Evolutionary conservation across 2,329 filamentous ascomycete genomes (phyloP).

Genomic region (Eutypa lata): DNA sequence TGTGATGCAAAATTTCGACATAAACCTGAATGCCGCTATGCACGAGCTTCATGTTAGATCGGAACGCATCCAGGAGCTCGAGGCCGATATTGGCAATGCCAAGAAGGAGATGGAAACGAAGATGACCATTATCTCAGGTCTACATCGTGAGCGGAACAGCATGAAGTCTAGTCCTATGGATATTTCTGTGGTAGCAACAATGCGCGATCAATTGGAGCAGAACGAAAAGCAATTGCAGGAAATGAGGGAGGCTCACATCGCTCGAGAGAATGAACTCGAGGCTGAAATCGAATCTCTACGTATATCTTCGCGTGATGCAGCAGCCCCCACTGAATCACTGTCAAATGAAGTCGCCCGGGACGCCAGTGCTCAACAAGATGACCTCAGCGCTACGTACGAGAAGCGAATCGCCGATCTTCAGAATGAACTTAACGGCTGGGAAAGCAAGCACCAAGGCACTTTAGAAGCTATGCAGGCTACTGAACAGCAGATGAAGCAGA

Average conservation of each 20-base stretch:
- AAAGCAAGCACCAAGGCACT: constrained; percentile 69
- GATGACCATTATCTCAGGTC: constrained; percentile 89
- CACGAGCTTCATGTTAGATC: constrained; percentile 84
- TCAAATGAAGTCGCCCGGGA: constrained; percentile 21
- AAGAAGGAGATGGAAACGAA: constrained; percentile 98
- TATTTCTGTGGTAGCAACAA: constrained; percentile 81
- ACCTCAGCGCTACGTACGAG: constrained; percentile 41
- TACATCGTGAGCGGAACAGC: constrained; percentile 90
- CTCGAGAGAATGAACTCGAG: constrained; percentile 71
- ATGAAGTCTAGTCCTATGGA: constrained; percentile 82
- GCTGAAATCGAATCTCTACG: constrained; percentile 69
- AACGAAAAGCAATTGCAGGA: constrained; percentile 77
- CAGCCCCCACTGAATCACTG: constrained; percentile 7
- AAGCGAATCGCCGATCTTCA: constrained; percentile 65
- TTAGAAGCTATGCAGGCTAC: constrained; percentile 69
- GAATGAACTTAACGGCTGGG: constrained; percentile 70
- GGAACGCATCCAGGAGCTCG: constrained; percentile 85
- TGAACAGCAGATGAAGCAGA: constrained; percentile 69
- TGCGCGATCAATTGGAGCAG: constrained; percentile 84
- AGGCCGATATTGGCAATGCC: constrained; percentile 75
- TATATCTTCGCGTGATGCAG: constrained; percentile 42
- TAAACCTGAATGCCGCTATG: constrained; percentile 88
- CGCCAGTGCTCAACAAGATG: constrained; percentile 26
- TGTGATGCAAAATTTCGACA: constrained; percentile 85
- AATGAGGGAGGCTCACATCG: constrained; percentile 69